Evolutionary conservation across 2,329 filamentous ascomycete genomes (phyloP), one percentile per base, ranked within the genome.

Genomic region (Talaromyces sp.): DNA sequence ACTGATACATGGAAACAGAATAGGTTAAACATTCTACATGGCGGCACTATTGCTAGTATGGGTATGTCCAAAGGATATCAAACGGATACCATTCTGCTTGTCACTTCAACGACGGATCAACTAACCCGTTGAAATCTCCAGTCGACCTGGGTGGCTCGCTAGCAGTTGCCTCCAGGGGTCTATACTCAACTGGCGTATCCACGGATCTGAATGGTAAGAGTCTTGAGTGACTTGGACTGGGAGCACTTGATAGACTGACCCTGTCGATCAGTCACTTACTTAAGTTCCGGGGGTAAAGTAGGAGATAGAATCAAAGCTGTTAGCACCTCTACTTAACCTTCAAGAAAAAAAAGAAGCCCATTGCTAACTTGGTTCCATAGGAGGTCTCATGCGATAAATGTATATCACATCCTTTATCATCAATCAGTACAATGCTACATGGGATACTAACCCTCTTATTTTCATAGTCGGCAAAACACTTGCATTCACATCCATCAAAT

Each of bases 381-480:
- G 84, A 88, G 66, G 85, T 81, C 28, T 81, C 75, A 3, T 87
- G 85, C 65, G 85, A 88, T 66, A 87, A 86, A 65, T 86, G 83
- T 85, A 76, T 56, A 74, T 64, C 21, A 36, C 19, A 33, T 36
- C 8, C 6, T 33, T 25, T 17, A 22, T 39, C 17, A 7, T 17
- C 11, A 7, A 22, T 25, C 3, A n/a, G 22, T 28, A 6, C 8
- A 6, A 17, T 39, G 43, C 3, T 4, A 46, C 19, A 41, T 52
- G 45, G 8, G 8, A 25, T 35, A 22, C 22, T 37, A 40, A 52
- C n/a, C 13, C 15, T 22, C 5, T 36, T 4, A 3, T 5, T 37
- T 36, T 2, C 6, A 10, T 58, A 84, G 82, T 87, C 65, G 85
- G 85, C 25, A 87, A 87, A 69, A 87, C 81, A 1, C 73, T 87